These are phyloP conservation scores for Cercospora sojina DNA, from an alignment of 2,329 filamentous ascomycete genomes.

Conservation along the genomic window DNA sequence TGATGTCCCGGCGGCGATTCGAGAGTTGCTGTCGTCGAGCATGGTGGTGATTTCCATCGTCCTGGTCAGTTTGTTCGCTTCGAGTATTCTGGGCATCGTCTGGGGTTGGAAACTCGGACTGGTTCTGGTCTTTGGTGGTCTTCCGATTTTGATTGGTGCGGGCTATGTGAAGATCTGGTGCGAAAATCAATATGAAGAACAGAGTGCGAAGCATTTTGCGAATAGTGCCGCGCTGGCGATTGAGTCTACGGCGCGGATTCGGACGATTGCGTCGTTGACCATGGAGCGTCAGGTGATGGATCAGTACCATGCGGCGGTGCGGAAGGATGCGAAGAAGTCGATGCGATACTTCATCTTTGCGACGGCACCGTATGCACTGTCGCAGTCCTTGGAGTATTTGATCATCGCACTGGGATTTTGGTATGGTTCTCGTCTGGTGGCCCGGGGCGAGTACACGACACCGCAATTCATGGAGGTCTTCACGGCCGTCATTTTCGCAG, in stretches of 20 bases:
- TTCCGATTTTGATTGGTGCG: background rate
- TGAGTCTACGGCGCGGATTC: background rate
- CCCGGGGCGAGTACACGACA: slow-evolving; percentile 34
- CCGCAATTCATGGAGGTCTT: slow-evolving; percentile 58
- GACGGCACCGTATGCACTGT: slow-evolving; percentile 30
- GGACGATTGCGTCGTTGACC: background rate
- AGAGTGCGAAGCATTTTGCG: background rate
- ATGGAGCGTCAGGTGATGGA: background rate
- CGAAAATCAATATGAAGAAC: background rate
- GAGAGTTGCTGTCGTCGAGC: background rate
- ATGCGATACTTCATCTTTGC: background rate
- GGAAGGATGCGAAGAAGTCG: background rate
- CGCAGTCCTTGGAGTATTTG: slow-evolving; percentile 36
- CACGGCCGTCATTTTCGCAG: slow-evolving; percentile 63
- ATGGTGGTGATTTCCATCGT: background rate
- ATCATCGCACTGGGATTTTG: slow-evolving; percentile 38
- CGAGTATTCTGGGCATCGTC: background rate
- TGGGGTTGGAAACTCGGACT: background rate
- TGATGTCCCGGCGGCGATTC: background rate
- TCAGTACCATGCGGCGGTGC: background rate
- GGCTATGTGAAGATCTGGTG: background rate
- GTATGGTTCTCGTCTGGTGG: slow-evolving; percentile 36
- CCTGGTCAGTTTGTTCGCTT: background rate
- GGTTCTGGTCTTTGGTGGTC: background rate
- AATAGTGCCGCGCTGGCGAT: background rate